Evolutionary conservation across 2,329 filamentous ascomycete species (phyloP), one percentile per base, ranked within the genome.

Genomic region (Fusarium sterilihyphosum): DNA sequence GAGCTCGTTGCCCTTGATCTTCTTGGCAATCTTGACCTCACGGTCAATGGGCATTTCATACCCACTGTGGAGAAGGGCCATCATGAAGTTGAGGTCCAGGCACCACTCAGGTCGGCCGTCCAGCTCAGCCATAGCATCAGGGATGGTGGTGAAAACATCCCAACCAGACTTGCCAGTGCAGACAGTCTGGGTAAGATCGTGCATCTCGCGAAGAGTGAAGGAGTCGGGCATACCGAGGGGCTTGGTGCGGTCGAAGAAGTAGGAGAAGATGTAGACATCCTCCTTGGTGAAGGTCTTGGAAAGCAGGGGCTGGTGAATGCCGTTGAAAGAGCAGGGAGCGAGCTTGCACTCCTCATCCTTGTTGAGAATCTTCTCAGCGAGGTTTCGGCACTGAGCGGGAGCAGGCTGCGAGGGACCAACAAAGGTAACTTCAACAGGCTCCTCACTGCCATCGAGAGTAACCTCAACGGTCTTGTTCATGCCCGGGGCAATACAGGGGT

Each of bases 1-100:
- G 79, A 99, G 85, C 86, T 99, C 97, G 83, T 98, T 98, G 65
- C 92, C 92, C 86, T 97, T 96, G 81, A 99, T 97, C 89, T 98
- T 98, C 93, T 99, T 99, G 69, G 96, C 96, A 81, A 98, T 97
- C 88, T 94, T 96, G 75, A 99, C 95, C 84, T 99, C 96, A 44
- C 97, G 90, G 77, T 98, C 94, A 78, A 98, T 92, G 8, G 96
- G 96, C 94, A 99, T 98, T 77, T 98, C 96, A 80, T 99, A 99
- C 7, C 96, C 96, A 11, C 94, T 97, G 84, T 98, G 95, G 62
- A 98, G 86, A 65, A 99, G 87, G 33, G 94, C 94, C 78, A 97
- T 86, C 94, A 98, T 98, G 81, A 98, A 99, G 86, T 94, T 99
- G 78, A 99, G 86, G 83, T 99, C 96, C 78, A 99, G 85, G 84